Evolutionary conservation across 73 alveolate species (phyloP).

Genomic region (Paramecium pentaurelia): DNA sequence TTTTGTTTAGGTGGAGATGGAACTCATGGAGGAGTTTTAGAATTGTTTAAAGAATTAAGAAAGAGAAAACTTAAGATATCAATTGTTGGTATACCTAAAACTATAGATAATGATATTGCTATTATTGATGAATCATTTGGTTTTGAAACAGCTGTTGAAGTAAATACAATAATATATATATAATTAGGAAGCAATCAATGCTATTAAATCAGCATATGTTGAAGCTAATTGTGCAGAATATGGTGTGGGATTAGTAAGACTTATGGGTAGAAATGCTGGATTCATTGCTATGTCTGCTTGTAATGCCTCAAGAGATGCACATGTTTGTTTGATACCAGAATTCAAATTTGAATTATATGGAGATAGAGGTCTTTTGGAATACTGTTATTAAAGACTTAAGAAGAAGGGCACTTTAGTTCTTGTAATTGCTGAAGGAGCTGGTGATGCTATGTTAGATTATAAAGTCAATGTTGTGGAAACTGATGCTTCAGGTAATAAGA

Average conservation of each 20-base stretch:
- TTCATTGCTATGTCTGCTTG: conserved; percentile 96
- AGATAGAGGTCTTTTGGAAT: conserved; percentile 81
- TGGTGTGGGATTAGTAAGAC: conserved; percentile 97
- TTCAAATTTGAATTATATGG: conserved; percentile 91
- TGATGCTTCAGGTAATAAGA: conserved; percentile 87
- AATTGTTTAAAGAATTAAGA: conserved; percentile 68
- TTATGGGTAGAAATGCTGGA: conserved; percentile 99
- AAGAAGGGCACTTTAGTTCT: conserved; percentile 77
- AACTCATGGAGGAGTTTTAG: conserved; percentile 92
- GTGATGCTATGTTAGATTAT: conserved; percentile 80
- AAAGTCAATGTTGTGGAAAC: conserved; percentile 69
- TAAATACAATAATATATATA: conserved; percentile 57
- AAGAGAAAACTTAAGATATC: conserved; percentile 73
- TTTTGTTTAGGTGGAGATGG: conserved; percentile 99
- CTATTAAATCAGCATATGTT: conserved; percentile 94
- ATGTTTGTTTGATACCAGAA: conserved; percentile 98
- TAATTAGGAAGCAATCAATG: conserved; percentile 84
- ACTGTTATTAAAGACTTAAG: conserved; percentile 72
- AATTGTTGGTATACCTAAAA: conserved; percentile 97
- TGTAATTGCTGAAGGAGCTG: conserved; percentile 87
- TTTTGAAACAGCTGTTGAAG: conserved; percentile 95
- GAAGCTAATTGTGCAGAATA: conserved; percentile 94
- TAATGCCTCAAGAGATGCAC: conserved; percentile 96
- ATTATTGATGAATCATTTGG: conserved; percentile 97
- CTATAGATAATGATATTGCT: conserved; percentile 99